Evolutionary conservation across 148 eudicot species (phyloP), one percentile per base, ranked within the genome.

Genomic region (Polygonum maritimum): DNA sequence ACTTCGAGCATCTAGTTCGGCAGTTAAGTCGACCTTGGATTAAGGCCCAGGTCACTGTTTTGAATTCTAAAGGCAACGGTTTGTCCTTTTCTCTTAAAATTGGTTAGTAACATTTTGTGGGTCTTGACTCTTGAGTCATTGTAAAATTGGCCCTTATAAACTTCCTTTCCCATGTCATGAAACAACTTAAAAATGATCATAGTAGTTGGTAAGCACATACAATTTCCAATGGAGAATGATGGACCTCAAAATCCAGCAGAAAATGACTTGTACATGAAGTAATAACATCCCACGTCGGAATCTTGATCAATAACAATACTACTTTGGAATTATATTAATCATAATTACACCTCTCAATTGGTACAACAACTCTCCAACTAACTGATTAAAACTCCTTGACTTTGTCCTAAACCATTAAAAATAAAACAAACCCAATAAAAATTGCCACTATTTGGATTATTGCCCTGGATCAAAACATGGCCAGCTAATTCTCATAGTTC

Each of bases 331-430:
- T 26, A 62, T 33, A 26, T 11, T 62, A 18, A 11, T 26, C 15
- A 36, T 67, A 36, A 67, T 15, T 36, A 67, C n/a, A 67, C 10
- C 21, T 67, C 71, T 67, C 71, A 73, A 75, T 76, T 76, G 83
- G 77, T 80, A 62, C 72, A 80, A 73, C 79, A 67, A 80, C 79
- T 80, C 78, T 73, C 62, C 79, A 80, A 77, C 79, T 73, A 73
- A 63, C 57, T 36, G 33, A 57, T 76, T 51, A 73, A 77, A 45
- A 51, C 71, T 39, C 38, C 16, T 39, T 26, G 63, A 76, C 76
- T 58, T 62, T 60, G 47, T 72, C 63, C 77, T 16, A 11, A 16
- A 39, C 7, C 47, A 44, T 39, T 15, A 38, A 26, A 74, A 49
- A 26, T 26, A 26, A 63, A 67, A 69, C 71, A 54, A n/a, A 5